Percentiles rank a stretch among this genome's conserved stretches.
Evolutionary conservation across 257 asterid genomes (phyloP).

Genomic region (Pogostemon cablin): DNA sequence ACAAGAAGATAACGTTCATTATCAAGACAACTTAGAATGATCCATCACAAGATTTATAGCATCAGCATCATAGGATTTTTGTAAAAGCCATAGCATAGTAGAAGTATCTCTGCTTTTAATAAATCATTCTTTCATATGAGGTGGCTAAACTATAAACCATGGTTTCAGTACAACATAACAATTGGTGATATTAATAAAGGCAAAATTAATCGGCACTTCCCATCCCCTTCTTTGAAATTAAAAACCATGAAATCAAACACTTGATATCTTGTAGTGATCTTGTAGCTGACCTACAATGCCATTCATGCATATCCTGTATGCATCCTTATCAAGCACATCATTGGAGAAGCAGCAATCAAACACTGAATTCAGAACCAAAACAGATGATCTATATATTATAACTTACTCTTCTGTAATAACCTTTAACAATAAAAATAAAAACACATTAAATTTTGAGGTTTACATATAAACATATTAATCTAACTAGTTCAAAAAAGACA

Average conservation of each 20-base stretch:
- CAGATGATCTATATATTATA: constrained; percentile 19
- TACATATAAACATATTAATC: too few species aligned
- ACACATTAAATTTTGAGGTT: constrained; percentile 6
- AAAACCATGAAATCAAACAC: constrained; percentile 91
- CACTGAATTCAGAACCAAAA: constrained; percentile 57
- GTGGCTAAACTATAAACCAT: too few species aligned
- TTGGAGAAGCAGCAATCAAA: constrained; percentile 99
- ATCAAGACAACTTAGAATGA: too few species aligned
- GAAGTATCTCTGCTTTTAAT: too few species aligned
- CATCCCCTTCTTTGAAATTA: constrained; percentile 90
- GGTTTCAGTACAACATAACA: too few species aligned
- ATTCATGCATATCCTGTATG: constrained; percentile 78
- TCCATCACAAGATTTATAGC: too few species aligned
- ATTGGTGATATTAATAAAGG: too few species aligned
- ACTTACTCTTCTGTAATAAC: constrained; percentile 24
- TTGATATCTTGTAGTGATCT: constrained; percentile 49
- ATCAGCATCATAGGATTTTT: too few species aligned
- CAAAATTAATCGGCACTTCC: constrained; percentile 69
- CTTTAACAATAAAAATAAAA: constrained; percentile 9
- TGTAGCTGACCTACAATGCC: constrained; percentile 96
- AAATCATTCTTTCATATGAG: too few species aligned
- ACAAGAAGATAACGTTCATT: too few species aligned
- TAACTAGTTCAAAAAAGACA: neutral
- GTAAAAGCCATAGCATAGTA: too few species aligned
- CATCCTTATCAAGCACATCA: constrained; percentile 84